A percentile compares a stretch with the other conserved stretches of the same genome.
These are phyloP conservation scores for Cryptosporidium xiaoi DNA, from an alignment of 169 alveolate genomes.

Conservation along the genomic window DNA sequence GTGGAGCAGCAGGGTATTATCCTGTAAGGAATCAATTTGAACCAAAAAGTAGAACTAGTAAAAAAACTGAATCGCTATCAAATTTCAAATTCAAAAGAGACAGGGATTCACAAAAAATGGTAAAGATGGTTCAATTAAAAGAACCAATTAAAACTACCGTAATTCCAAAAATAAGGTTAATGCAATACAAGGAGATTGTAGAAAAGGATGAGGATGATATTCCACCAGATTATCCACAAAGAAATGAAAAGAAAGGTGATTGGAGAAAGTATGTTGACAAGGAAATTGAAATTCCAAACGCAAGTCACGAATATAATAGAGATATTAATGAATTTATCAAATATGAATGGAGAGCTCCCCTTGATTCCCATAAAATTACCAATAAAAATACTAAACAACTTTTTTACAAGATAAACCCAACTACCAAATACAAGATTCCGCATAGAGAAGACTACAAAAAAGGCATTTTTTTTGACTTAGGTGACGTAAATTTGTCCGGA, in stretches of 20 bases:
- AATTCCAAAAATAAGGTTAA: conserved; percentile 37
- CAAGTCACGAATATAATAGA: conserved; percentile 4
- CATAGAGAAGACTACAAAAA: background rate
- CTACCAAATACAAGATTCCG: background rate
- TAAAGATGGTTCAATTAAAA: conserved; percentile 18
- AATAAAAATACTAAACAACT: background rate
- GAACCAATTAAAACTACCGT: conserved; percentile 57
- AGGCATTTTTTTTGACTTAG: background rate
- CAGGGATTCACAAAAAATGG: background rate
- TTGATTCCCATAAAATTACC: background rate
- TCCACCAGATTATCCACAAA: conserved; percentile 38
- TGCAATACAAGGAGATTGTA: conserved; percentile 66
- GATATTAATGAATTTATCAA: background rate
- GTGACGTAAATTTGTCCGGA: conserved; percentile 2
- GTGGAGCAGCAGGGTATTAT: conserved; percentile 41
- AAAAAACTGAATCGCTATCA: background rate
- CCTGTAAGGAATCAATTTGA: conserved; percentile 48
- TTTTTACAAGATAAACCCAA: background rate
- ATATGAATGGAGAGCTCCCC: background rate
- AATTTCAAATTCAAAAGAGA: conserved; percentile 6
- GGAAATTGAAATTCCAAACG: background rate
- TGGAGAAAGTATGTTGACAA: conserved; percentile 56
- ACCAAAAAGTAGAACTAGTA: conserved; percentile 16
- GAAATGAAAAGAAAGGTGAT: conserved; percentile 22
- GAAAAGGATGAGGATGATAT: conserved; percentile 67